Conservation (phyloP, 2,329 filamentous ascomycete species). For the Boeremia lycopersici region DNA sequence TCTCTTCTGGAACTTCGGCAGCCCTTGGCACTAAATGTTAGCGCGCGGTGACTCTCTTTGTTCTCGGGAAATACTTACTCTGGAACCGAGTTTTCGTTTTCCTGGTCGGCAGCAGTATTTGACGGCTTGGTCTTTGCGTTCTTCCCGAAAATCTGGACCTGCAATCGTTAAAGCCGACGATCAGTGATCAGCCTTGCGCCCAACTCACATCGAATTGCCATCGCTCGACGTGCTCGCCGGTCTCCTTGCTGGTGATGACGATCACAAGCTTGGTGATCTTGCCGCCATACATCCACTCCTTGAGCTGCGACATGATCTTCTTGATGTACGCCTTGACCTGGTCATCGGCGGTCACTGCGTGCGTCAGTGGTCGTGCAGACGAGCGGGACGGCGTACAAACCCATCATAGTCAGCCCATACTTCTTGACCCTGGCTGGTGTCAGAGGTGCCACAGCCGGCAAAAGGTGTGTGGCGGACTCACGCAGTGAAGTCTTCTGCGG, state of each 20-base stretch:
- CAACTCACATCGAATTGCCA: constrained; percentile 91
- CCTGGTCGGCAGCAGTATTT: constrained; percentile 65
- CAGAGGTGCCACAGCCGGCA: constrained; percentile 9
- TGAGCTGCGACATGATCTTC: constrained; percentile 97
- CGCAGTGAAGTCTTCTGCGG: constrained; percentile 95
- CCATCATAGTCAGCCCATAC: constrained; percentile 97
- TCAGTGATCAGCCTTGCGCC: constrained; percentile 40
- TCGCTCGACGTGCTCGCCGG: constrained; percentile 91
- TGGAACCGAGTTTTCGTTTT: constrained; percentile 76
- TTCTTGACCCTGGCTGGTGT: constrained; percentile 77
- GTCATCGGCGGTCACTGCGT: constrained; percentile 84
- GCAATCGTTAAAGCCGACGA: constrained; percentile 28
- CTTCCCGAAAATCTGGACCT: constrained; percentile 65
- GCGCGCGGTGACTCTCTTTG: not conserved
- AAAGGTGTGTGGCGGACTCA: constrained; percentile 52
- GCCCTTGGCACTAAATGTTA: constrained; percentile 33
- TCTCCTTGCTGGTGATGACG: constrained; percentile 96
- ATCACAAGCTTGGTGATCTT: constrained; percentile 98
- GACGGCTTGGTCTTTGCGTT: constrained; percentile 56
- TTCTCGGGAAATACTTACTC: constrained; percentile 51
- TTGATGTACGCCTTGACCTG: constrained; percentile 99
- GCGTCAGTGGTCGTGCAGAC: constrained; percentile 22
- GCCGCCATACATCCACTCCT: constrained; percentile 95
- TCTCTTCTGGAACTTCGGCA: constrained; percentile 61
- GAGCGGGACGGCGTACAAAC: constrained; percentile 50